Percentiles rank a stretch among this genome's conserved stretches.
phyloP scores from a whole-genome alignment of 2,329 filamentous ascomycete species.

The Aureobasidium mangrovei region DNA sequence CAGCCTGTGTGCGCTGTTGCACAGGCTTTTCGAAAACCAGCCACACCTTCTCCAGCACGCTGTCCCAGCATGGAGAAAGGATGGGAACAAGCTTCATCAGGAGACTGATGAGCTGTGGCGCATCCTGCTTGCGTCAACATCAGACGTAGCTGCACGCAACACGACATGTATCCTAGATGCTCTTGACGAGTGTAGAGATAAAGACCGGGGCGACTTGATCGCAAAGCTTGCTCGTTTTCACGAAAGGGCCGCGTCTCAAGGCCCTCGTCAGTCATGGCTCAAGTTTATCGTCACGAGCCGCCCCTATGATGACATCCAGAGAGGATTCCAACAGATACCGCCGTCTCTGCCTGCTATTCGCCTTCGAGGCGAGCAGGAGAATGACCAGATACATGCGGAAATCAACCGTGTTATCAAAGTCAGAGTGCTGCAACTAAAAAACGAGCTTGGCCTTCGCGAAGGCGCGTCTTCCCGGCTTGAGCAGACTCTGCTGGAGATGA shows the following conservation, averaged over 20 bases:
- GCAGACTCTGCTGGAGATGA: slow-evolving; percentile 16
- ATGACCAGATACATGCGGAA: slow-evolving; percentile 14
- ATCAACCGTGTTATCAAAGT: slow-evolving; percentile 14
- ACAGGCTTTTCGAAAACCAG: slow-evolving; percentile 29
- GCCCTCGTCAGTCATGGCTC: slow-evolving; percentile 7
- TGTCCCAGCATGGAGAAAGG: slow-evolving; percentile 19
- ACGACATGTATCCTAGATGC: slow-evolving; percentile 23
- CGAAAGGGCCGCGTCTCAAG: not conserved
- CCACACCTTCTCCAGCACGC: slow-evolving; percentile 21
- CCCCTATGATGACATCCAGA: slow-evolving; percentile 15
- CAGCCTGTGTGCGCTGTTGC: slow-evolving; percentile 30
- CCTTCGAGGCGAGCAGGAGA: slow-evolving; percentile 15
- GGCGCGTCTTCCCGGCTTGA: not conserved
- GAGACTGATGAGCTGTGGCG: slow-evolving; percentile 17
- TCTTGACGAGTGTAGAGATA: slow-evolving; percentile 21
- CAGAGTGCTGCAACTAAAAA: no score
- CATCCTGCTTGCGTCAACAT: slow-evolving; percentile 13
- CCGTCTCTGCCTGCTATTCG: slow-evolving; percentile 10
- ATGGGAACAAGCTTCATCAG: slow-evolving; percentile 18
- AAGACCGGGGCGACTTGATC: slow-evolving; percentile 15
- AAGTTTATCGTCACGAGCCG: slow-evolving; percentile 21
- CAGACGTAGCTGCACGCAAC: slow-evolving; percentile 1
- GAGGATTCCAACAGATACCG: not conserved
- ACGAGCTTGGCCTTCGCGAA: not conserved
- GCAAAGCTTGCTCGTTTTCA: slow-evolving; percentile 9